Conservation (phyloP, 768 basidiomycete species). For the Kwoniella pini region DNA sequence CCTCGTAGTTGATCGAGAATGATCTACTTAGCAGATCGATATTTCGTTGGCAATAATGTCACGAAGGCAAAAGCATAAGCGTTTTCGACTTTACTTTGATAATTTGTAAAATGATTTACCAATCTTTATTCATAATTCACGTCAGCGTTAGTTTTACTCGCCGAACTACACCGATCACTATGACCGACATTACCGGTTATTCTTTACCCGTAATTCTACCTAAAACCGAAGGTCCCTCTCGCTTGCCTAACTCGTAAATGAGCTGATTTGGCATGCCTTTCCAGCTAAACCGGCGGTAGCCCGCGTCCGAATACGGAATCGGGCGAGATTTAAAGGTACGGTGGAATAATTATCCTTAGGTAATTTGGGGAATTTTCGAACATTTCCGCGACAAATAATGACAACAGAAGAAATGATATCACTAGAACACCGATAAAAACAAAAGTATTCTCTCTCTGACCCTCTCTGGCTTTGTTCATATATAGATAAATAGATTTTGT, state of each 20-base stretch:
- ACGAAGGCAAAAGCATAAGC: too few relatives aligned
- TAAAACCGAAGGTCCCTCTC: background rate
- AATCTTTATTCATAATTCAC: background rate
- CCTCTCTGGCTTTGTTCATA: background rate
- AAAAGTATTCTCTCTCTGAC: too few relatives aligned
- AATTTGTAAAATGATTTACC: too few relatives aligned
- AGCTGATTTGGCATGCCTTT: background rate
- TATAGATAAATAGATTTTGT: constrained; percentile 1
- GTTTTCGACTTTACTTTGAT: too few relatives aligned
- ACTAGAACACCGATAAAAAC: constrained; percentile 1
- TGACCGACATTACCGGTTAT: background rate
- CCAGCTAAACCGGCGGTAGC: background rate
- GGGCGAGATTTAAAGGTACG: too few relatives aligned
- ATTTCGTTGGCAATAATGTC: too few relatives aligned
- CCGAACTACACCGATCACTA: background rate
- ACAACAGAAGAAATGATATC: background rate
- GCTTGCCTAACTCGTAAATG: background rate
- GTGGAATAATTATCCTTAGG: too few relatives aligned
- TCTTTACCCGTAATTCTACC: background rate
- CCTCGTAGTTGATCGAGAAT: background rate
- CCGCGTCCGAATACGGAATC: constrained; percentile 4
- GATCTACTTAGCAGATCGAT: too few relatives aligned
- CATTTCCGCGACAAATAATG: too few relatives aligned
- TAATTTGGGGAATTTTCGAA: too few relatives aligned
- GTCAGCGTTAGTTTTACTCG: background rate